phyloP scores from a whole-genome alignment of 2,329 filamentous ascomycete species.

The Sporothrix mexicana region DNA sequence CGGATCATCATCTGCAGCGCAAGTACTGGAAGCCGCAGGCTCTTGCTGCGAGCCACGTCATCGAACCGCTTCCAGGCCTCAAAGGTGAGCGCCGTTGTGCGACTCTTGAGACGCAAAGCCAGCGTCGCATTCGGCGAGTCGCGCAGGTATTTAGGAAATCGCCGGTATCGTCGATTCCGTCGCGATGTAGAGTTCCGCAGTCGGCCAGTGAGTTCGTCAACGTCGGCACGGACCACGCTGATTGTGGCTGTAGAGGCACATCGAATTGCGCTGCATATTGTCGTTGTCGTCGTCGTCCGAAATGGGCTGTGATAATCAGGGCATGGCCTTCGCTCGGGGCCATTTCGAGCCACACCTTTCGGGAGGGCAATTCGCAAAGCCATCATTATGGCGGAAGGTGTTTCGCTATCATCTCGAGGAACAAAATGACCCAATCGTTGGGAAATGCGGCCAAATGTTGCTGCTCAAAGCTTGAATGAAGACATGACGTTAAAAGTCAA shows the following conservation, averaged over 20 bases:
- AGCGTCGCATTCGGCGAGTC: conserved; percentile 37
- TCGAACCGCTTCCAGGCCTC: conserved; percentile 36
- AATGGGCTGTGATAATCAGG: neutral
- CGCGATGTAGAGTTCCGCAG: neutral
- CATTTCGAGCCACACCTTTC: conserved; percentile 34
- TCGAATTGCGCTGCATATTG: neutral
- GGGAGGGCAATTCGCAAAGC: conserved; percentile 39
- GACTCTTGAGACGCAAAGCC: conserved; percentile 34
- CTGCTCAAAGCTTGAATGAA: neutral
- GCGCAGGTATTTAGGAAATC: conserved; percentile 36
- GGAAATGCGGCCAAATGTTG: neutral
- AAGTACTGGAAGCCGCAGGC: conserved; percentile 41
- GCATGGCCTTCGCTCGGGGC: neutral
- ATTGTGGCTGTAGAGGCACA: neutral
- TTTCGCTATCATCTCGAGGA: conserved; percentile 38
- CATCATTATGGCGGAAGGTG: conserved; percentile 38
- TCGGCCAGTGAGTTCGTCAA: conserved; percentile 1
- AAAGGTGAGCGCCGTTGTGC: conserved; percentile 34
- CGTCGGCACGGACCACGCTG: conserved; percentile 23
- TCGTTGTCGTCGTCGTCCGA: neutral
- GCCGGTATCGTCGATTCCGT: neutral
- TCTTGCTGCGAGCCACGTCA: conserved; percentile 38
- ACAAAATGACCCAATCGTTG: no score
- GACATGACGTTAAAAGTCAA: conserved; percentile 8
- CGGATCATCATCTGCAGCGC: conserved; percentile 40